Conservation (phyloP, 1,139 yeast species). For the Sugiyamaella novakii region DNA sequence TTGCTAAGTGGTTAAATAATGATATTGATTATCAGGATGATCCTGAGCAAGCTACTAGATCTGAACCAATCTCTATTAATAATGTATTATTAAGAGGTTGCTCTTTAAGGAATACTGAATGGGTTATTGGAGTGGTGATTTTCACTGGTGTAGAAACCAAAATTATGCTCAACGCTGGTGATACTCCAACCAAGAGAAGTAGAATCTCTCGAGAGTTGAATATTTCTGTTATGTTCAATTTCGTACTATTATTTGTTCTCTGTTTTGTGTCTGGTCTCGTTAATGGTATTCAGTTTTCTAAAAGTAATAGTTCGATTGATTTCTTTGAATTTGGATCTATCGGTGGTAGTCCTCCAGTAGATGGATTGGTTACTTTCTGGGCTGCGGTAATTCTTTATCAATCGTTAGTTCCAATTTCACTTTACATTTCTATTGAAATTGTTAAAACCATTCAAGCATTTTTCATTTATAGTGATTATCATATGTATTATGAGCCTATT, state of each 20-base stretch:
- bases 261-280: constrained; percentile 83
- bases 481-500: constrained; percentile 80
- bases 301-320: constrained; percentile 56
- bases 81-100: constrained; percentile 87
- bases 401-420: constrained; percentile 89
- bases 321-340: constrained; percentile 72
- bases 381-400: constrained; percentile 89
- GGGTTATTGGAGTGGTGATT: constrained; percentile 87
- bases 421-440: constrained; percentile 92
- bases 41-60: constrained; percentile 30
- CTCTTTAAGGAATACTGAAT: constrained; percentile 80
- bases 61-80: constrained; percentile 77
- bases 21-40: constrained; percentile 28
- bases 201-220: constrained; percentile 83
- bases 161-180: constrained; percentile 90
- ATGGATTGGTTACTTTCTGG: constrained; percentile 83
- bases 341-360: constrained; percentile 67
- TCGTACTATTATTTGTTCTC: constrained; percentile 67
- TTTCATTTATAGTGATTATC: constrained; percentile 84
- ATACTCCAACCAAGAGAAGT: constrained; percentile 86
- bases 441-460: constrained; percentile 93
- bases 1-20: constrained; percentile 56
- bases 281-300: constrained; percentile 65
- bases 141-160: constrained; percentile 92
- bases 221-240: constrained; percentile 77